phyloP scores from a whole-genome alignment of 306 rosid genomes.

The Echinosophora koreensis region DNA sequence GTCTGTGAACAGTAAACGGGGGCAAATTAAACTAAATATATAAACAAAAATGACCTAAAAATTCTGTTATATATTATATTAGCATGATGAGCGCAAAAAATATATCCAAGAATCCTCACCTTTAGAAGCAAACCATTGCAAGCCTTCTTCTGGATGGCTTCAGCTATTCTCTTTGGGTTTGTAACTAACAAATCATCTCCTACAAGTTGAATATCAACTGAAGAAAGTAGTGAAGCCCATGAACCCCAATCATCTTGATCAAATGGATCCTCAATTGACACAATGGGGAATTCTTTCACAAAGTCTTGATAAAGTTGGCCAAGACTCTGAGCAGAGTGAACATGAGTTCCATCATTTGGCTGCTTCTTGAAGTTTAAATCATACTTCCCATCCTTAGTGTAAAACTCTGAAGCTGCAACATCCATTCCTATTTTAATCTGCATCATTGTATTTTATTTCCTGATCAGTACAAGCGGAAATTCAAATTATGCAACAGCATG shows the following conservation, averaged over 20 bases:
- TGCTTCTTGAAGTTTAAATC: conserved; percentile 94
- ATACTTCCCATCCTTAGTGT: conserved; percentile 80
- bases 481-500: conserved; percentile 24
- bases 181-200: conserved; percentile 99
- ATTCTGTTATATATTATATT: neutral
- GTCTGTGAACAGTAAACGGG: neutral
- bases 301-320: conserved; percentile 81
- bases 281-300: conserved; percentile 90
- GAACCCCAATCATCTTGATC: conserved; percentile 99
- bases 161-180: conserved; percentile 90
- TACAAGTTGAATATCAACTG: conserved; percentile 90
- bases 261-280: conserved; percentile 97
- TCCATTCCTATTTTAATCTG: conserved; percentile 99
- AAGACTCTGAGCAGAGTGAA: conserved; percentile 80
- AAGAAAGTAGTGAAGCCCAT: conserved; percentile 88
- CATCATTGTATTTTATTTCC: conserved; percentile 43
- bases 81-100: conserved; percentile 15
- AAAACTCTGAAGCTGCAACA: conserved; percentile 97
- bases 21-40: neutral
- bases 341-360: conserved; percentile 92
- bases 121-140: conserved; percentile 96
- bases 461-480: conserved; percentile 19
- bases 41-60: conserved; percentile 18
- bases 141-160: conserved; percentile 87
- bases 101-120: conserved; percentile 54